Percentiles rank a stretch among this genome's conserved stretches.
Conservation (phyloP, 768 basidiomycete genomes). For the Lactarius hengduanensis region DNA sequence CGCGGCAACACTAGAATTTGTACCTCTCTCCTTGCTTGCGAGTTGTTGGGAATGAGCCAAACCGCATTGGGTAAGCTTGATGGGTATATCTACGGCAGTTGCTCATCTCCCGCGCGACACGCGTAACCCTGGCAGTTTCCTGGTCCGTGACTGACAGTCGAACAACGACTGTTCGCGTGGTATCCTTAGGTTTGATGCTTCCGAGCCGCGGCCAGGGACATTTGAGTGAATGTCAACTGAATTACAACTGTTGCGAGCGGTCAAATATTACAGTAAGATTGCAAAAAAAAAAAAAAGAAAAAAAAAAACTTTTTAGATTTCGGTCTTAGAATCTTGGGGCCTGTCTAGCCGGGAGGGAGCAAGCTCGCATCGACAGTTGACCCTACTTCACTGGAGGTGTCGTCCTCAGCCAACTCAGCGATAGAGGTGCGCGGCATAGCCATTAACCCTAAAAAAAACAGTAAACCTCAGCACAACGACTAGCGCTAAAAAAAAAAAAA, state of each 20-base stretch:
- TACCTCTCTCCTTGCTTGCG: too few relatives aligned
- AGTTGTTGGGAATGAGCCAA: neutral
- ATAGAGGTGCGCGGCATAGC: slow-evolving; percentile 97
- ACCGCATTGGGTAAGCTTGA: neutral
- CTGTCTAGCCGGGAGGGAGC: slow-evolving; percentile 81
- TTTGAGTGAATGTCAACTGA: neutral
- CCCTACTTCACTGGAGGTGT: slow-evolving; percentile 47
- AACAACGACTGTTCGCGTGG: neutral
- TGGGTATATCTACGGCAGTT: neutral
- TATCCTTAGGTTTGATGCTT: neutral
- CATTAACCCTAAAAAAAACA: slow-evolving; percentile 70
- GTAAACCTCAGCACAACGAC: neutral
- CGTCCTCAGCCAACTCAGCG: slow-evolving; percentile 53
- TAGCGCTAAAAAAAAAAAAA: neutral
- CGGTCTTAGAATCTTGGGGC: neutral
- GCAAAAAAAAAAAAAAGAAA: too few relatives aligned
- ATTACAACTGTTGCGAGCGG: neutral
- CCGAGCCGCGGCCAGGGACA: neutral
- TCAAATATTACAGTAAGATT: neutral
- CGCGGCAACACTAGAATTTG: too few relatives aligned
- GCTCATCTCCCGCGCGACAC: slow-evolving; percentile 5
- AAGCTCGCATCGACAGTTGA: slow-evolving; percentile 84
- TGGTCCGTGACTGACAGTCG: neutral
- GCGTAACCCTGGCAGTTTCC: neutral
- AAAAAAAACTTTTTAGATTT: too few relatives aligned